Percentiles rank a stretch among this genome's conserved stretches.
phyloP scores from a whole-genome alignment of 306 rosid species.

The Macrotyloma uniflorum region DNA sequence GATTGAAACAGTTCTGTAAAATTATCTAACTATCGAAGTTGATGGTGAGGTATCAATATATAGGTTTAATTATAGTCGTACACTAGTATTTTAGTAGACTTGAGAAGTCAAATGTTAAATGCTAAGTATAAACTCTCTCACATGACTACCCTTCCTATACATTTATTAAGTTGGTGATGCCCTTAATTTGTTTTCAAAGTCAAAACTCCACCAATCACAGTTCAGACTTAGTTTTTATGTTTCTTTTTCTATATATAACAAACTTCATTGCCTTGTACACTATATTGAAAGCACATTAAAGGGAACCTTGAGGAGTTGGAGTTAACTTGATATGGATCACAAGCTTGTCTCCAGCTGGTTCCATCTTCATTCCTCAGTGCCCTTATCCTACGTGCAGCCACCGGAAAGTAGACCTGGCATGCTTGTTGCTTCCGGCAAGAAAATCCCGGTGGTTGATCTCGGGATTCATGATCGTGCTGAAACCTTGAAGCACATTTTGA shows the following conservation, averaged over 20 bases:
- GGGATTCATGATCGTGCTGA: constrained; percentile 25
- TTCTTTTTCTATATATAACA: not conserved
- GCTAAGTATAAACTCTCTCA: not conserved
- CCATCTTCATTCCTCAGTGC: constrained; percentile 41
- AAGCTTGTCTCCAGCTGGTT: constrained; percentile 48
- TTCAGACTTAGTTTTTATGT: not conserved
- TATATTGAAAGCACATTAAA: not conserved
- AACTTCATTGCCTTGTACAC: not conserved
- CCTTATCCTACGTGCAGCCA: constrained; percentile 49
- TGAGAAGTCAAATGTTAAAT: constrained; percentile 19
- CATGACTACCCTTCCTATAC: not conserved
- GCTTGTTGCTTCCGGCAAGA: constrained; percentile 19
- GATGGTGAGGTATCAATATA: constrained; percentile 9
- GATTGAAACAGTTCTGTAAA: not conserved
- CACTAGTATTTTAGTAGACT: not conserved
- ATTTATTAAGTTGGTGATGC: constrained; percentile 17
- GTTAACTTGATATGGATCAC: constrained; percentile 36
- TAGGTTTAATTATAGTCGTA: not conserved
- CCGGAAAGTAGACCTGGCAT: constrained; percentile 50
- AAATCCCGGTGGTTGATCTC: constrained; percentile 64
- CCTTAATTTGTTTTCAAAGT: not conserved
- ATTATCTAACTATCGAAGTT: not conserved
- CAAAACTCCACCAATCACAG: not conserved
- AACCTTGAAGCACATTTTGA: constrained; percentile 44
- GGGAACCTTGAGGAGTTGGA: too few species aligned